Conservation (phyloP, 495 filamentous ascomycete species). For the Podospora anserina region DNA sequence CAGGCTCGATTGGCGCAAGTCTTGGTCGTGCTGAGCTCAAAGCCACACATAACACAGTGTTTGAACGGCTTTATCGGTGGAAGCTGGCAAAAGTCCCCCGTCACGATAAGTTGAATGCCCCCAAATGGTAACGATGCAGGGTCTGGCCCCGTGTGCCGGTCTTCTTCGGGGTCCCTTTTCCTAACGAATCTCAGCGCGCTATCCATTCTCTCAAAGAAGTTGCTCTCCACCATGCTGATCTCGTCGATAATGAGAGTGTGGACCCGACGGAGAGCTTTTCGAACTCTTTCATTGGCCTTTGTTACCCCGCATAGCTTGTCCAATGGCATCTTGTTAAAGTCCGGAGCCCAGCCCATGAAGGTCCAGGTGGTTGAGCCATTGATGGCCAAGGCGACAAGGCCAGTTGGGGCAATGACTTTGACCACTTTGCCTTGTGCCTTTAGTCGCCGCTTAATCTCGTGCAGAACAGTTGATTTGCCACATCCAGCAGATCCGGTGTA, state of each 20-base stretch:
- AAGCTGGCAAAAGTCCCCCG: conserved; percentile 94
- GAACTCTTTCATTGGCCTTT: no score
- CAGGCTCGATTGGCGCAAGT: background rate
- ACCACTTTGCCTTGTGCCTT: conserved; percentile 34
- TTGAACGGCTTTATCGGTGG: conserved; percentile 66
- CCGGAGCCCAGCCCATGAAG: conserved; percentile 53
- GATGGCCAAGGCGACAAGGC: conserved; percentile 52
- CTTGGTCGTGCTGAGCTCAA: background rate
- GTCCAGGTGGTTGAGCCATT: conserved; percentile 53
- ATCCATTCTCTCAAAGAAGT: conserved; percentile 54
- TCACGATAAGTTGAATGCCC: conserved; percentile 88
- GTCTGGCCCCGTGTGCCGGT: background rate
- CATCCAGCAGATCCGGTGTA: conserved; percentile 61
- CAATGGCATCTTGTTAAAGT: conserved; percentile 25
- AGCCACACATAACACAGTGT: background rate
- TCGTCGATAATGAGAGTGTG: conserved; percentile 48
- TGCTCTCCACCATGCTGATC: conserved; percentile 53
- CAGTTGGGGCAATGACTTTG: conserved; percentile 56
- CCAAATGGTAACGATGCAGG: conserved; percentile 61
- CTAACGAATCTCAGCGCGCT: conserved; percentile 45
- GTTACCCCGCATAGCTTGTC: conserved; percentile 6
- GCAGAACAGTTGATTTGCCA: conserved; percentile 58
- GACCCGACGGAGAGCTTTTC: conserved; percentile 27
- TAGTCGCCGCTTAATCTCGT: conserved; percentile 43
- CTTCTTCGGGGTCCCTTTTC: conserved; percentile 25